These are phyloP conservation scores for Didymella pinodella DNA, from an alignment of 2,329 filamentous ascomycete genomes.

Conservation along the genomic window DNA sequence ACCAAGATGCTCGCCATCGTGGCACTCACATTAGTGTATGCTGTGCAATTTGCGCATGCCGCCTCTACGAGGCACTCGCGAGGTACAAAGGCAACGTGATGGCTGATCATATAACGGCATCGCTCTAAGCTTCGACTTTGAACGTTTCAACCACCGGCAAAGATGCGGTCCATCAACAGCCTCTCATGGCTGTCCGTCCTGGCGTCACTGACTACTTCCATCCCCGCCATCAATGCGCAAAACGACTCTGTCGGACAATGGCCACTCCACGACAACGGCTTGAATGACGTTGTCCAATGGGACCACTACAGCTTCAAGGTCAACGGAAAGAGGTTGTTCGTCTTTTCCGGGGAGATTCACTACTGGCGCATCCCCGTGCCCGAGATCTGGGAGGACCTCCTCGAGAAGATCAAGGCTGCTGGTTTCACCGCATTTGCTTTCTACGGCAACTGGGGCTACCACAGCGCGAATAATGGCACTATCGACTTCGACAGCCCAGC, in stretches of 20 bases:
- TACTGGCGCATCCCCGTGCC: slow-evolving; percentile 61
- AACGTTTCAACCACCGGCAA: slow-evolving; percentile 24
- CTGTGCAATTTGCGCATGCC: slow-evolving; percentile 21
- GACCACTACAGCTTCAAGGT: slow-evolving; percentile 63
- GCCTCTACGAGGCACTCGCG: slow-evolving; percentile 19
- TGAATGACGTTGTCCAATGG: slow-evolving; percentile 61
- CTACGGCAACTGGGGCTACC: slow-evolving; percentile 60
- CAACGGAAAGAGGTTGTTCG: slow-evolving; percentile 60
- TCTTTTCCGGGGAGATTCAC: slow-evolving; percentile 64
- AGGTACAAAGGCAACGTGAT: slow-evolving; percentile 25
- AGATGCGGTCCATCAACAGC: slow-evolving; percentile 31
- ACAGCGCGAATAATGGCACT: slow-evolving; percentile 55
- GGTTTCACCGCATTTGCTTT: slow-evolving; percentile 60
- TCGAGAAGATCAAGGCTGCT: slow-evolving; percentile 61
- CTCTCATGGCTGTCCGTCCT: slow-evolving; percentile 37
- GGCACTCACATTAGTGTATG: slow-evolving; percentile 24
- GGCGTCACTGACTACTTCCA: slow-evolving; percentile 26
- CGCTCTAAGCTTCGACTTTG: slow-evolving; percentile 28
- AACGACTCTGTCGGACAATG: slow-evolving; percentile 47
- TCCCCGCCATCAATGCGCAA: slow-evolving; percentile 34
- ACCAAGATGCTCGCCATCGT: slow-evolving; percentile 18
- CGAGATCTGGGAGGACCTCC: slow-evolving; percentile 60
- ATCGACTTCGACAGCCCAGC: slow-evolving; percentile 63
- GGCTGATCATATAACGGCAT: slow-evolving; percentile 21
- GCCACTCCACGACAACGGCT: slow-evolving; percentile 59